Conservation (phyloP, 2,329 filamentous ascomycete species). For the Chalaropsis ovoidea region DNA sequence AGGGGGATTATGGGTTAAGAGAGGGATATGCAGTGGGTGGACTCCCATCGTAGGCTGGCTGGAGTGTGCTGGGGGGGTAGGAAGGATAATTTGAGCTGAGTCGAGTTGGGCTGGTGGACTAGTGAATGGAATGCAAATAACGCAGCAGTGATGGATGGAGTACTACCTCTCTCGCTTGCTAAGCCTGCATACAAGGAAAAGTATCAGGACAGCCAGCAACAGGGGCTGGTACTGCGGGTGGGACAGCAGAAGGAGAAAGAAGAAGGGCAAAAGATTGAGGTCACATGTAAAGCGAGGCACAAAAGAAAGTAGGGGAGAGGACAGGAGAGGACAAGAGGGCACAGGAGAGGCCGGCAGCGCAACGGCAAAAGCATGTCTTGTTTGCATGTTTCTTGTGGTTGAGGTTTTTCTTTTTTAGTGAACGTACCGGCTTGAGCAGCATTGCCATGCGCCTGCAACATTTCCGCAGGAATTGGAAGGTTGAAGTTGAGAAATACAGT, state of each 20-base stretch:
- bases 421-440: conserved; percentile 11
- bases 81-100: background rate
- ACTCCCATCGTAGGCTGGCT: background rate
- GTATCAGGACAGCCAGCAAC: conserved; percentile 7
- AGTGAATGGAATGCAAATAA: background rate
- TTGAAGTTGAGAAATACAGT: background rate
- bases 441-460: conserved; percentile 9
- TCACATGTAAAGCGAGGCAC: conserved; percentile 11
- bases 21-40: background rate
- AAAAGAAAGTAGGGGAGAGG: background rate
- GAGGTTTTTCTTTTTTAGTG: background rate
- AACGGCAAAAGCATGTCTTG: conserved; percentile 6
- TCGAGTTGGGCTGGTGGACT: background rate
- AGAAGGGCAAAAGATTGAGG: conserved; percentile 3
- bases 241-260: background rate
- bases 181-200: conserved; percentile 1
- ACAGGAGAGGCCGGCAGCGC: background rate
- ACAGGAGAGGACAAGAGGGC: background rate
- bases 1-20: background rate
- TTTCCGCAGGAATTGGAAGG: background rate
- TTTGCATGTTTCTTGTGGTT: conserved; percentile 4
- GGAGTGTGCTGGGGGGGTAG: background rate
- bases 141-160: background rate
- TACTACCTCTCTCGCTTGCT: conserved; percentile 16
- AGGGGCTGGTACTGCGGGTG: background rate